Evolutionary conservation across 2,329 filamentous ascomycete genomes (phyloP).

Genomic region (Drechslerella dactyloides): DNA sequence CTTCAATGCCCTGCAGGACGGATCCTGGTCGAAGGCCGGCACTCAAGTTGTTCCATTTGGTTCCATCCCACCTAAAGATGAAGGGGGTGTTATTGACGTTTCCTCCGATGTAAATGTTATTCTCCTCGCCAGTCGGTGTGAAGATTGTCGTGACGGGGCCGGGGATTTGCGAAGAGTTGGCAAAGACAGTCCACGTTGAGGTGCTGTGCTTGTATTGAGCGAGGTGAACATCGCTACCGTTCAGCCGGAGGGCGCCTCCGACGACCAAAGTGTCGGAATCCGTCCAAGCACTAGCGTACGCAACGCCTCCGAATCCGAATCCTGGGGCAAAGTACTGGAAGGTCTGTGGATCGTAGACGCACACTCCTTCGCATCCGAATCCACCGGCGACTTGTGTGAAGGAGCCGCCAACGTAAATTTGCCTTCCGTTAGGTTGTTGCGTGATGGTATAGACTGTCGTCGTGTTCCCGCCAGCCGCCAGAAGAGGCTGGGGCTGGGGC

Average conservation of each 20-base stretch:
- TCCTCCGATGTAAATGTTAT: conserved; percentile 83
- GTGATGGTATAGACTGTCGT: conserved; percentile 78
- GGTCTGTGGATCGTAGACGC: conserved; percentile 70
- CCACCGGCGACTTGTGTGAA: conserved; percentile 62
- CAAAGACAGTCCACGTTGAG: conserved; percentile 70
- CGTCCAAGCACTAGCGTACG: conserved; percentile 77
- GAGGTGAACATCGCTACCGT: conserved; percentile 70
- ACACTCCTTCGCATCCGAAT: conserved; percentile 77
- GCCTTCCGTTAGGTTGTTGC: conserved; percentile 70
- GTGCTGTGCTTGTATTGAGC: conserved; percentile 74
- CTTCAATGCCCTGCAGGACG: conserved; percentile 77
- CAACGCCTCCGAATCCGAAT: conserved; percentile 71
- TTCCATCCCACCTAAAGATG: conserved; percentile 78
- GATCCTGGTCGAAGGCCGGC: conserved; percentile 62
- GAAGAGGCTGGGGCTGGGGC: conserved; percentile 70
- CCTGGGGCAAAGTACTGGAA: conserved; percentile 68
- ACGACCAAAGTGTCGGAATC: conserved; percentile 74
- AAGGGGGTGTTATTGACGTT: conserved; percentile 73
- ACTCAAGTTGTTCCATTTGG: conserved; percentile 72
- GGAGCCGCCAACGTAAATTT: conserved; percentile 84
- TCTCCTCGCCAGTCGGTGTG: conserved; percentile 73
- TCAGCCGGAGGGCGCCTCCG: conserved; percentile 75
- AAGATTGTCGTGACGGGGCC: conserved; percentile 80
- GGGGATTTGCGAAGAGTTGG: conserved; percentile 68
- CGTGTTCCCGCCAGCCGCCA: conserved; percentile 63